Conservation (phyloP, 78 protist genomes). For the Dictyostelium citrinum region DNA sequence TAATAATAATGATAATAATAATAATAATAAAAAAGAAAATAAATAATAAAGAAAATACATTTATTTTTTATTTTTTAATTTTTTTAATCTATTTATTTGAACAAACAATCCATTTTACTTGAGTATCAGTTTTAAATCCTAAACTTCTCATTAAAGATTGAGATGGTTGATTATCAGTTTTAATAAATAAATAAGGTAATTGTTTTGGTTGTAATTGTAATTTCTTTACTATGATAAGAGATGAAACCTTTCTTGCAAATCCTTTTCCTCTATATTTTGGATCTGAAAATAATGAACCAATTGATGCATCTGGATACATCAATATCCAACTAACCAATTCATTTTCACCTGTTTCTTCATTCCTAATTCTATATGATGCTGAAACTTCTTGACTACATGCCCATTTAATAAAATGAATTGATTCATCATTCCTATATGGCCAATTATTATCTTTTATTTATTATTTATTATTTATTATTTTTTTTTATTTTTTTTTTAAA, state of each 20-base stretch:
- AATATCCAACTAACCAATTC: constrained; percentile 11
- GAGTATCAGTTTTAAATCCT: background rate
- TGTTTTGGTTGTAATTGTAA: background rate
- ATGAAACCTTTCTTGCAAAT: background rate
- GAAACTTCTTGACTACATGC: background rate
- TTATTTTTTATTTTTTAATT: too few relatives aligned
- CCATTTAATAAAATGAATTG: background rate
- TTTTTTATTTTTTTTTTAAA: background rate
- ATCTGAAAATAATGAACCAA: constrained; percentile 4
- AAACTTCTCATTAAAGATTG: background rate
- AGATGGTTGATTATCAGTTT: background rate
- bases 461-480: background rate
- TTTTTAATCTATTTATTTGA: background rate
- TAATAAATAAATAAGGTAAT: background rate
- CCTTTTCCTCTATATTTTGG: background rate
- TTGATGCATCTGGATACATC: constrained; percentile 7
- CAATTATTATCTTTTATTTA: background rate
- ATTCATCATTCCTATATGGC: background rate
- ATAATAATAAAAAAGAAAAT: too few relatives aligned
- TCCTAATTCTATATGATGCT: constrained; percentile 1
- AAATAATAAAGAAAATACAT: background rate
- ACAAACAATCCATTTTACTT: background rate
- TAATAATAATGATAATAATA: too few relatives aligned
- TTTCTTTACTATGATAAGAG: background rate
- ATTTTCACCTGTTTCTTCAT: background rate